Evolutionary conservation across 2,329 filamentous ascomycete genomes (phyloP).

Genomic region (Alternaria brassicae): DNA sequence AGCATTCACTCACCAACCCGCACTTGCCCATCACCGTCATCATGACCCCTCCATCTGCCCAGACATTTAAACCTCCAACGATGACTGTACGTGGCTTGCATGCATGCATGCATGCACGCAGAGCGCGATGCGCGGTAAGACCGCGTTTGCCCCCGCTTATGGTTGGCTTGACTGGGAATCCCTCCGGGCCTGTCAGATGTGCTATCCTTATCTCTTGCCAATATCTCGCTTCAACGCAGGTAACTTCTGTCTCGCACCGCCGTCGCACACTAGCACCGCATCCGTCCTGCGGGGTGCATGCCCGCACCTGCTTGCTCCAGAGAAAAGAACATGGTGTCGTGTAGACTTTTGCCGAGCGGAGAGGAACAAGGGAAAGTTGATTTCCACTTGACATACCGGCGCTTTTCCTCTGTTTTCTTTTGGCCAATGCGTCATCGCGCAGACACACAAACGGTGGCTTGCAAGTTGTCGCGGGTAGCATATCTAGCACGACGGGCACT

Average conservation of each 20-base stretch:
- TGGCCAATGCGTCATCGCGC: background rate
- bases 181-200: constrained; percentile 12
- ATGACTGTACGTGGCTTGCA: constrained; percentile 5
- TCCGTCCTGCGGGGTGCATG: constrained; percentile 30
- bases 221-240: constrained; percentile 7
- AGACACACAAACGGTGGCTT: background rate
- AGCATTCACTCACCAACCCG: background rate
- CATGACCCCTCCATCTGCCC: background rate
- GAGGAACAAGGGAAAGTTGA: constrained; percentile 6
- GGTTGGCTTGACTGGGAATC: background rate
- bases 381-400: background rate
- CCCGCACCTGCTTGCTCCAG: background rate
- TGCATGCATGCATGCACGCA: background rate
- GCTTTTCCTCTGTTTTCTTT: background rate
- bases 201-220: constrained; percentile 15
- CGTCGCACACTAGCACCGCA: constrained; percentile 4
- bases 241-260: constrained; percentile 9
- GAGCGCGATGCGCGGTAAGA: background rate
- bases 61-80: background rate
- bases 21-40: background rate
- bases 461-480: background rate
- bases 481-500: background rate
- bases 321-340: background rate
- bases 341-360: too few species aligned
- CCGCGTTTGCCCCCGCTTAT: background rate